A percentile compares a stretch with the other conserved stretches of the same genome.
Conservation (phyloP, 164 flowering plant species). For the Liquidambar formosana region DNA sequence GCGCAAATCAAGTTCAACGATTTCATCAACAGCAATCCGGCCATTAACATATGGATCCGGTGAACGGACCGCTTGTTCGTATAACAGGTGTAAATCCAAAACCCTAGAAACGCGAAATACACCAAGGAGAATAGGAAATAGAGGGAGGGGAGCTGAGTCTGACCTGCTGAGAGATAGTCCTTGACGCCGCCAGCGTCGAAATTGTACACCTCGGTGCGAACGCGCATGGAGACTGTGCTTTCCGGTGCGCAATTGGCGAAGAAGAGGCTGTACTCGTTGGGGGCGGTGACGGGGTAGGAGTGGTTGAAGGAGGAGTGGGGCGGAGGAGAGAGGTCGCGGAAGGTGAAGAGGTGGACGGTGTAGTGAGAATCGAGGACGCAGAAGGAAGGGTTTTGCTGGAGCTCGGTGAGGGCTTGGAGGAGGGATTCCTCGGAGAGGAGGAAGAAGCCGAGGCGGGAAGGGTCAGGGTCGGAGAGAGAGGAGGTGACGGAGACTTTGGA, state of each 20-base stretch:
- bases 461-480: slow-evolving; percentile 29
- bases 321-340: slow-evolving; percentile 57
- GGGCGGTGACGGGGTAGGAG: slow-evolving; percentile 53
- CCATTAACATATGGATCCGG: slow-evolving; percentile 81
- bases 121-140: slow-evolving; percentile 48
- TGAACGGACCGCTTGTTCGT: slow-evolving; percentile 46
- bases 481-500: slow-evolving; percentile 50
- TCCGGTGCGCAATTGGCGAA: slow-evolving; percentile 80
- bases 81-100: slow-evolving; percentile 53
- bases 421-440: slow-evolving; percentile 77
- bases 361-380: slow-evolving; percentile 69
- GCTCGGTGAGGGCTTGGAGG: slow-evolving; percentile 57
- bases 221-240: slow-evolving; percentile 55
- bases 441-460: slow-evolving; percentile 72
- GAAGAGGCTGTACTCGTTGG: slow-evolving; percentile 72
- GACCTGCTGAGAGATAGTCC: slow-evolving; percentile 80
- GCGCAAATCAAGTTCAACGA: slow-evolving; percentile 71
- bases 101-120: slow-evolving; percentile 47
- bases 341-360: slow-evolving; percentile 50
- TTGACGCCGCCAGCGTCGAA: slow-evolving; percentile 41
- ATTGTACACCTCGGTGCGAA: slow-evolving; percentile 71
- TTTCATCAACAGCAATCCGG: slow-evolving; percentile 52
- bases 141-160: slow-evolving; percentile 68
- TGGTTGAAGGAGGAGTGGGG: slow-evolving; percentile 37
- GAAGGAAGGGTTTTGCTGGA: slow-evolving; percentile 47